A percentile compares a stretch with the other conserved stretches of the same genome.
Evolutionary conservation across 768 basidiomycete species (phyloP).

Genomic region (Megacollybia marginata): DNA sequence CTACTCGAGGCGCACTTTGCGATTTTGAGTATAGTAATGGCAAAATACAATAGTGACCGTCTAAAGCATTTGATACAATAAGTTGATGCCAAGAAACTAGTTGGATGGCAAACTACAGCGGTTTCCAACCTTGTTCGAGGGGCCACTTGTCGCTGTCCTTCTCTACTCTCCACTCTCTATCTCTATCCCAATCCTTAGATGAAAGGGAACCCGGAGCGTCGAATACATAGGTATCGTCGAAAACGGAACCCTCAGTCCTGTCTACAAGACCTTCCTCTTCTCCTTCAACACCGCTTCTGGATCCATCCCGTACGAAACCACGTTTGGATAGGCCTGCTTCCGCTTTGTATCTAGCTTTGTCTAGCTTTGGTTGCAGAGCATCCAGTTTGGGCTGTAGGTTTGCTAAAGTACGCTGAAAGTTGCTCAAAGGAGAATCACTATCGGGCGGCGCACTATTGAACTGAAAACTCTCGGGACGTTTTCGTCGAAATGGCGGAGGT

Average conservation of each 20-base stretch:
- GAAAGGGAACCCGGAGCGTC: background rate
- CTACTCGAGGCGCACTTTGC: no score
- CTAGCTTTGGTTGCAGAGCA: conserved; percentile 41
- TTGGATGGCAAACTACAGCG: conserved; percentile 17
- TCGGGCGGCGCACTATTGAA: conserved; percentile 1
- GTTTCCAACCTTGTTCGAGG: conserved; percentile 47
- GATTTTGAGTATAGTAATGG: no score
- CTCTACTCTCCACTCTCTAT: conserved; percentile 18
- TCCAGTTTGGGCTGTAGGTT: conserved; percentile 27
- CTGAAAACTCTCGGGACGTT: conserved; percentile 62
- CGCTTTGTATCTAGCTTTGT: conserved; percentile 62
- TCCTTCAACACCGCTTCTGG: conserved; percentile 30
- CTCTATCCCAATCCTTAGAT: conserved; percentile 13
- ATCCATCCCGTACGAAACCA: conserved; percentile 44
- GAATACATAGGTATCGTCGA: background rate
- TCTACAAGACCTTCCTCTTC: conserved; percentile 21
- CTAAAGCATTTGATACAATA: background rate
- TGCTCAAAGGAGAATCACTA: conserved; percentile 1
- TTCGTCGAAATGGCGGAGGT: conserved; percentile 38
- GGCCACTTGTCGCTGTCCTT: conserved; percentile 58
- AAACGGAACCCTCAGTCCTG: background rate
- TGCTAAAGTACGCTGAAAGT: background rate
- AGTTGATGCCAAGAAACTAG: background rate
- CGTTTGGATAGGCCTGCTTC: conserved; percentile 59
- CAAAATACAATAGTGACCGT: background rate